A percentile compares a stretch with the other conserved stretches of the same genome.
phyloP scores from a whole-genome alignment of 2,329 filamentous ascomycete species.

The Neofusicoccum kwambonambiense region DNA sequence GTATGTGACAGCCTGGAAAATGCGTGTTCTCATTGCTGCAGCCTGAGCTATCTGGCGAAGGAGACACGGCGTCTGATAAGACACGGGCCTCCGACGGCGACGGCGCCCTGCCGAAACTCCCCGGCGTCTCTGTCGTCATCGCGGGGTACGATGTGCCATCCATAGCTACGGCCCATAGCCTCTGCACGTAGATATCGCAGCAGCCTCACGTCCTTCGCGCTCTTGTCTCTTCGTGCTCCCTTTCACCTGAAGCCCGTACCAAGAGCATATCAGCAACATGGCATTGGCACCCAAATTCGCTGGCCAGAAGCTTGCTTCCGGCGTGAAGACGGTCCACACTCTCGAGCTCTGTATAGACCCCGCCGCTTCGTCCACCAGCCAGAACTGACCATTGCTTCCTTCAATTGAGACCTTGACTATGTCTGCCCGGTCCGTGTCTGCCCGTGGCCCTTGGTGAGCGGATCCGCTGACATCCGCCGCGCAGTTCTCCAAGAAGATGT shows the following conservation, averaged over 20 bases:
- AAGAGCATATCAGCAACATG: constrained; percentile 49
- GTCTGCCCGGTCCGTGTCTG: constrained; percentile 63
- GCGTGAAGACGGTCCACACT: constrained; percentile 49
- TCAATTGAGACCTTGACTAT: constrained; percentile 73
- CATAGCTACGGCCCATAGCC: background rate
- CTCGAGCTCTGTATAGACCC: constrained; percentile 51
- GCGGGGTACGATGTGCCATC: background rate
- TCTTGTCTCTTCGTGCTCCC: too few relatives aligned
- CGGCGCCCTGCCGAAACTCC: background rate
- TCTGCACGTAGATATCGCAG: background rate
- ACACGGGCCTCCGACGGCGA: background rate
- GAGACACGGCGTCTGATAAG: background rate
- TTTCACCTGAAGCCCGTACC: too few relatives aligned
- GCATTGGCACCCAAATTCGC: constrained; percentile 76
- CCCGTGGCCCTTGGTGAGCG: background rate
- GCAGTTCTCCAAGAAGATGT: constrained; percentile 67
- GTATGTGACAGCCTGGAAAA: background rate
- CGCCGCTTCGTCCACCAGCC: too few relatives aligned
- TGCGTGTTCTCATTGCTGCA: background rate
- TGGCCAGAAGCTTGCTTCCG: constrained; percentile 63
- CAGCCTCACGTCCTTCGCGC: background rate
- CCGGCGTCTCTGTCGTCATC: constrained; percentile 7
- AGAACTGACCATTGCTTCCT: background rate
- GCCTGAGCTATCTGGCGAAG: too few relatives aligned
- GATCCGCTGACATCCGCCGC: constrained; percentile 22